Base-by-base conservation (phyloP, 371 early-diverging fungal genomes). In the Synchytrium microbalum region DNA sequence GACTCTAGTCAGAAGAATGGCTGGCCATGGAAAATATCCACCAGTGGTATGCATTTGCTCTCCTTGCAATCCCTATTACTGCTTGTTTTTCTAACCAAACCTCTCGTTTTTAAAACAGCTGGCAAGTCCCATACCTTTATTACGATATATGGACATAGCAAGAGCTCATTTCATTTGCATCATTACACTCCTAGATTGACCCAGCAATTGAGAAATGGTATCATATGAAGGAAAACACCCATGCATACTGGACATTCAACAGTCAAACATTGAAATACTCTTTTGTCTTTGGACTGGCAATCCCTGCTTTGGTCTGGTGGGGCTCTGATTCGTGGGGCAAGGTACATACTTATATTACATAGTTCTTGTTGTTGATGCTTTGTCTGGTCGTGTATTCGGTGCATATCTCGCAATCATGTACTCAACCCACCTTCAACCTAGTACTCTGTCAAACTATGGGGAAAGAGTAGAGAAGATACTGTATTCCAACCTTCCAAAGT, bases 151-250 rank as follows among this genome's bases (percentile, higher is more conserved):
- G 5, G 19, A 10, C 46, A 10, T 38, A 38, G 5, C 46, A 5
- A 38, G 19, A 38, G 46, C 19, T 19, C 46, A 38, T 38, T 5
- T 38, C 46, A 10, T 38, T 5, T 10, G 46, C 10, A 5, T 19
- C 46, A 38, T 38, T 19, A 38, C 19, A 5, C 10, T 5, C 46
- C 19, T 38, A 38, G 46, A 56, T 56, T 29, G 56, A 56, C 24
- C 56, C 56, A 24, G 56, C 56, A 5, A 56, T 56, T 24, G 74
- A 78, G 59, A 78, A 78, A 71, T 78, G 78, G 78, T 72, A 69
- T 63, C 70, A 71, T 64, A 75, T 75, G 75, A 70, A 72, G 64
- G 78, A 78, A 57, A 72, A 69, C 72, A 74, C 73, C 14, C 63
- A 64, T 46, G 58, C 60, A 2, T 64, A 75, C 74, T 78, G 71